Base-by-base conservation (phyloP, 1,284 basidiomycete genomes). In the Heterobasidion occidentale region DNA sequence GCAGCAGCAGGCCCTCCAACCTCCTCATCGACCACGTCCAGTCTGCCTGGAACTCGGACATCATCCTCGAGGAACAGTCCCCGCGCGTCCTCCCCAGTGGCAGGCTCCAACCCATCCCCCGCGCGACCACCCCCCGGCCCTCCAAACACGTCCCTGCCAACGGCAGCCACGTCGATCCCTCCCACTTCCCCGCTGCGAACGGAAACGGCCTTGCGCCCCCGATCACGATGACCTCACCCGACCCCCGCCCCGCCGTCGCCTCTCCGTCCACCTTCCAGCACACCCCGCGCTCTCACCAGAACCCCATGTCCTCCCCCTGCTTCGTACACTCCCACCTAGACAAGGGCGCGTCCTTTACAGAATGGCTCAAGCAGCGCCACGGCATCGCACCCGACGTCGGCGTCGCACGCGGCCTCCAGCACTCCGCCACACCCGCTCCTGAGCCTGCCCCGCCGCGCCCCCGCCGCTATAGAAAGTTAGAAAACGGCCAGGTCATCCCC, bases 291-390 rank as follows among this genome's bases (percentile, higher is more conserved):
- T 33, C 51, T 20, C n/a, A 11, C 36, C 36, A 46, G 7, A 34
- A 52, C 27, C 51, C 17, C 33, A 35, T 36, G n/a, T 36, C 46
- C 17, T 90, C 88, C 0, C 90, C 90, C n/a, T 94, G 89, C 67
- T 92, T 92, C 67, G 81, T 94, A 20, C 91, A 94, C 71, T 92
- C 88, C 0, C 81, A 90, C 61, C 84, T 94, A 55, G 88, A 91
- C 69, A 83, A 90, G 68, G 83, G 83, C 36, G 82, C 80, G 8
- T 85, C 86, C 8, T 75, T 92, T 56, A 77, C 80, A 44, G 86
- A 90, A 59, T 90, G 86, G 81, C 72, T 89, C 48, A 81, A 81
- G 63, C 74, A 77, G 54, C 58, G 53, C 27, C 65, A 70, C 27
- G 62, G 68, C 8, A 60, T 68, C 3, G 72, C 72, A n/a, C 63